Evolutionary conservation across 2,329 filamentous ascomycete genomes (phyloP), one percentile per base, ranked within the genome.

Genomic region (Pyrenochaeta sp.): DNA sequence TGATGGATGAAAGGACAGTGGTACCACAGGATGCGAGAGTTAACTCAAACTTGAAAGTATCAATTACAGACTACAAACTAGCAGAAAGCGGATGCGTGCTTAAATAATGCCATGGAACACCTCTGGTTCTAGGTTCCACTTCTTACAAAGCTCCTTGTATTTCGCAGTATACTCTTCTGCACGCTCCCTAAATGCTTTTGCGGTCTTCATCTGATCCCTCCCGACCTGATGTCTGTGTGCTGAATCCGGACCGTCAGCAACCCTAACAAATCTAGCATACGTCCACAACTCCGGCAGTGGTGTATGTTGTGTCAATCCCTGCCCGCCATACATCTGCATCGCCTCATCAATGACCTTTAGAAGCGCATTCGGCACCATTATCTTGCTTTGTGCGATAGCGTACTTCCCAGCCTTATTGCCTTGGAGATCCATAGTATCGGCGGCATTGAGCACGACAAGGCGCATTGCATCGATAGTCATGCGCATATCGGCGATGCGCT

Each of bases 321-420:
- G 73, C 0, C 75, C 77, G 39, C 77, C 76, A 60, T 77, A 78
- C 40, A 78, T 71, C 57, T 78, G 77, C 75, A 78, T 78, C 29
- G 74, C 76, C 59, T 77, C 75, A 58, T 79, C 76, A 45, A 79
- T 78, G 35, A 77, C 71, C 49, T 73, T 74, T 37, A 73, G 67
- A 15, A 75, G 64, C 40, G 74, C 69, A 41, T 71, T 73, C n/a
- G 77, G 77, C 1, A 78, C 71, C 61, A 78, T 67, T 51, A 78
- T 77, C 63, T 78, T 79, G 60, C 68, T 73, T 59, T 78, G 75
- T 9, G 77, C 76, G 56, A 79, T 79, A n/a, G 73, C 74, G 37
- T 76, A 75, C 39, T 64, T 60, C 0, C 75, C 75, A 4, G 75
- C 76, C 53, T 78, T 78, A 60, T 77, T 77, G 3, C 76, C 75